These are phyloP conservation scores for Penium margaritaceum DNA, from an alignment of 139 green algal species.

Conservation along the genomic window DNA sequence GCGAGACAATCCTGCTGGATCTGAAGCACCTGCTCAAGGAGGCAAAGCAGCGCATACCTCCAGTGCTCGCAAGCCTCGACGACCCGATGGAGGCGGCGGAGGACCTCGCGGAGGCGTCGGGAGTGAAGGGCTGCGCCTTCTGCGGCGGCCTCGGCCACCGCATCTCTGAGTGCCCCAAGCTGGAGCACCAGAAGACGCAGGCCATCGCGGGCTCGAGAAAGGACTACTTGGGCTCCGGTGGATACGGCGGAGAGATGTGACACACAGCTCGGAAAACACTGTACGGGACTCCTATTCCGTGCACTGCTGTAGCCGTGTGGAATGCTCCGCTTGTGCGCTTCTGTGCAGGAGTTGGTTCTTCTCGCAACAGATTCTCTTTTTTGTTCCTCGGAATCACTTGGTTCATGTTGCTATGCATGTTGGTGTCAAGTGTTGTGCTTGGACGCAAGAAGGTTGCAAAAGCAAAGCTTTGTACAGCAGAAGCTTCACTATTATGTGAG, in stretches of 20 bases:
- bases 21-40: constrained; percentile 90
- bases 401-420: too few relatives aligned
- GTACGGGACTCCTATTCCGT: too few relatives aligned
- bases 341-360: too few relatives aligned
- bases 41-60: constrained; percentile 70
- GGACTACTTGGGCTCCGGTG: constrained; percentile 48
- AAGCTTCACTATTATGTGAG: too few relatives aligned
- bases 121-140: constrained; percentile 81
- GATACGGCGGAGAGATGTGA: constrained; percentile 50
- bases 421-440: too few relatives aligned
- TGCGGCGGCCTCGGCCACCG: constrained; percentile 93
- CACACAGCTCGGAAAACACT: too few relatives aligned
- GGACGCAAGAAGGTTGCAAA: too few relatives aligned
- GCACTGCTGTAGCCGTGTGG: too few relatives aligned
- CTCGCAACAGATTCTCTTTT: too few relatives aligned
- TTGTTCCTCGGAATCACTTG: too few relatives aligned
- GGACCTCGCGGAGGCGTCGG: constrained; percentile 29
- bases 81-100: constrained; percentile 61
- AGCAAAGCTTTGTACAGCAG: too few relatives aligned
- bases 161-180: constrained; percentile 88
- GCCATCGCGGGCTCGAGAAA: constrained; percentile 35
- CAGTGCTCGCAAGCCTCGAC: constrained; percentile 59
- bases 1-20: background rate
- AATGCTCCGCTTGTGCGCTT: too few relatives aligned
- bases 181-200: constrained; percentile 51